Evolutionary conservation across 345 rosid genomes (phyloP).

Genomic region (Sisymbrium altissimum): DNA sequence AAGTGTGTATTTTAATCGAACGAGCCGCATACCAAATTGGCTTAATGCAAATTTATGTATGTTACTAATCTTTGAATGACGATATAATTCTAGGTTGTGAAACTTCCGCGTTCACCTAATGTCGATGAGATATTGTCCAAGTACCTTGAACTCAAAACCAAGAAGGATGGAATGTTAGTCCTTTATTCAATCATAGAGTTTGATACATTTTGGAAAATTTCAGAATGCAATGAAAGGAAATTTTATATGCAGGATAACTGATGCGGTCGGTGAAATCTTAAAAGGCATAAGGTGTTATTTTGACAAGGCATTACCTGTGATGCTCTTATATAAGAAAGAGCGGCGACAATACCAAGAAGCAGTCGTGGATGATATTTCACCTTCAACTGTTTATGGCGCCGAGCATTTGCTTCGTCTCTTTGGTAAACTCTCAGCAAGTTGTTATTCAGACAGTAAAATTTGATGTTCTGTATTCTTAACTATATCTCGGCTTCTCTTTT

Average conservation of each 20-base stretch:
- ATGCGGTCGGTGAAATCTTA: slow-evolving; percentile 64
- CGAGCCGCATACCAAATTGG: neutral
- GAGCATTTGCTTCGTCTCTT: slow-evolving; percentile 80
- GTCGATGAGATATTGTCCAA: slow-evolving; percentile 83
- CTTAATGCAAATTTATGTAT: neutral
- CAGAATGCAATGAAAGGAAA: neutral
- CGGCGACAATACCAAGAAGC: slow-evolving; percentile 65
- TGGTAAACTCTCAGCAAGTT: slow-evolving; percentile 39
- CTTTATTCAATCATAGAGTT: neutral
- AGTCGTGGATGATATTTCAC: slow-evolving; percentile 48
- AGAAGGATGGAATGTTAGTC: slow-evolving; percentile 87
- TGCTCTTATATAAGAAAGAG: slow-evolving; percentile 85
- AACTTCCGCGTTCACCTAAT: slow-evolving; percentile 87
- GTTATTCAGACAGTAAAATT: neutral
- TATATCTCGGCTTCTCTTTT: neutral
- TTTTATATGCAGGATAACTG: slow-evolving; percentile 46
- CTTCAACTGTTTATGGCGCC: slow-evolving; percentile 77
- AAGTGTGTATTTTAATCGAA: neutral
- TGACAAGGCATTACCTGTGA: slow-evolving; percentile 76
- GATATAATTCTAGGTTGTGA: slow-evolving; percentile 61
- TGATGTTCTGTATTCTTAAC: neutral
- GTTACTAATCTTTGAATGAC: neutral
- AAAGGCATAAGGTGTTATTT: slow-evolving; percentile 79
- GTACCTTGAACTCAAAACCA: slow-evolving; percentile 78
- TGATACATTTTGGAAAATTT: neutral